Conservation (phyloP, 1,284 basidiomycete species). For the Marasmius sp. region DNA sequence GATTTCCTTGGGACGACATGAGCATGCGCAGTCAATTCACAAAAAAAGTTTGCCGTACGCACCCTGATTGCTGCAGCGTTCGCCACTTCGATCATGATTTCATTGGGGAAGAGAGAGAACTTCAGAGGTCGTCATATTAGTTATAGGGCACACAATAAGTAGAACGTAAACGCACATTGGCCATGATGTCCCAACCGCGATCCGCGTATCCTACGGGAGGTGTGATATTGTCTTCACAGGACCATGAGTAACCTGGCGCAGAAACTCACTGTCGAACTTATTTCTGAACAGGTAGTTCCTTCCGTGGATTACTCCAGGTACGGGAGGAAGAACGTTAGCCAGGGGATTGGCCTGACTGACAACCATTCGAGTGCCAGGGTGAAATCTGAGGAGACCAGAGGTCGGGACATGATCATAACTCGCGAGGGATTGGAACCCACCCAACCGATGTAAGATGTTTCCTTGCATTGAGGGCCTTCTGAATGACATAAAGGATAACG, state of each 20-base stretch:
- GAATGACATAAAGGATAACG: not conserved
- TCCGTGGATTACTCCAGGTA: not conserved
- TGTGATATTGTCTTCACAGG: not conserved
- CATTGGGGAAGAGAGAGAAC: not conserved
- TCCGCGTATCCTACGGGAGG: not conserved
- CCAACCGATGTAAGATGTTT: not conserved
- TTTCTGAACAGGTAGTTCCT: not conserved
- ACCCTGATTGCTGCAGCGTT: constrained; percentile 1
- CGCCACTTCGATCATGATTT: not conserved
- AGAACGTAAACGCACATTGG: not conserved
- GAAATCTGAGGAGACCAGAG: not conserved
- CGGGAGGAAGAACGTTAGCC: not conserved
- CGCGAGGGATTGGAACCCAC: not conserved
- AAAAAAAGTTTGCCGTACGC: not conserved
- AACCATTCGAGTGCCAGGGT: not conserved
- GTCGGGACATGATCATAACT: too few relatives aligned
- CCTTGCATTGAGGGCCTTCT: not conserved
- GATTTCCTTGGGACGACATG: not conserved
- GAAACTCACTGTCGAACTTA: not conserved
- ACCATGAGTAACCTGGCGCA: not conserved
- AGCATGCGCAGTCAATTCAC: too few relatives aligned
- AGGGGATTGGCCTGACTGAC: not conserved
- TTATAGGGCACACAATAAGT: not conserved
- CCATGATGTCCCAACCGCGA: not conserved
- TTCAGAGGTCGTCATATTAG: not conserved